Conservation (phyloP, 164 flowering plant species). For the Cinnamomum chago region DNA sequence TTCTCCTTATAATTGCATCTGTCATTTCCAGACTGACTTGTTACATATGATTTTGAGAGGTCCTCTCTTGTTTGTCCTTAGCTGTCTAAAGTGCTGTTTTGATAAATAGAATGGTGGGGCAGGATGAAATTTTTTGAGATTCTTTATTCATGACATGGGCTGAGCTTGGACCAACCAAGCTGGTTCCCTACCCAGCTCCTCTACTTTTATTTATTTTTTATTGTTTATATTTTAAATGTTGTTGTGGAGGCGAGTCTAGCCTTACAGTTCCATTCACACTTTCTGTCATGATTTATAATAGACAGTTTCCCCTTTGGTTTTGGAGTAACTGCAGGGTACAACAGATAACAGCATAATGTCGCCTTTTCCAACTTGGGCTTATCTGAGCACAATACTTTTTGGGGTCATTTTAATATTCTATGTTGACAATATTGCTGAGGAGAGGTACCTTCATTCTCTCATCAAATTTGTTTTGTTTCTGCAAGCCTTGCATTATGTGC, state of each 20-base stretch:
- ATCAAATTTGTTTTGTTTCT: neutral
- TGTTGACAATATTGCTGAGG: conserved; percentile 90
- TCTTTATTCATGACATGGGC: neutral
- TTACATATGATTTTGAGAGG: neutral
- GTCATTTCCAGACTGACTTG: neutral
- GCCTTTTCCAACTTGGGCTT: conserved; percentile 74
- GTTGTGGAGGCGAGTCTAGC: neutral
- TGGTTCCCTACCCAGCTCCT: neutral
- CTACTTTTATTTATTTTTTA: too few relatives aligned
- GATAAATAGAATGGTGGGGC: neutral
- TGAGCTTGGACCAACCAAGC: too few relatives aligned
- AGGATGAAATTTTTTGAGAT: too few relatives aligned
- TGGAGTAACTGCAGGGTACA: conserved; percentile 65
- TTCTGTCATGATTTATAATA: neutral
- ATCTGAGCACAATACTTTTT: conserved; percentile 65
- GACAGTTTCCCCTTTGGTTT: conserved; percentile 3
- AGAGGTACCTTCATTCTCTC: conserved; percentile 51
- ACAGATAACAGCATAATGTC: conserved; percentile 34
- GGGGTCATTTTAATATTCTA: conserved; percentile 84
- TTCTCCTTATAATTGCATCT: neutral
- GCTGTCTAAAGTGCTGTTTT: neutral
- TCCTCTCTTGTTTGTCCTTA: neutral
- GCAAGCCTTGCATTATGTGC: too few relatives aligned
- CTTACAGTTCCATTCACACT: neutral
- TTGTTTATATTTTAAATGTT: too few relatives aligned